Evolutionary conservation across 2,329 filamentous ascomycete species (phyloP).

Genomic region (Akanthomyces uredinophilus): DNA sequence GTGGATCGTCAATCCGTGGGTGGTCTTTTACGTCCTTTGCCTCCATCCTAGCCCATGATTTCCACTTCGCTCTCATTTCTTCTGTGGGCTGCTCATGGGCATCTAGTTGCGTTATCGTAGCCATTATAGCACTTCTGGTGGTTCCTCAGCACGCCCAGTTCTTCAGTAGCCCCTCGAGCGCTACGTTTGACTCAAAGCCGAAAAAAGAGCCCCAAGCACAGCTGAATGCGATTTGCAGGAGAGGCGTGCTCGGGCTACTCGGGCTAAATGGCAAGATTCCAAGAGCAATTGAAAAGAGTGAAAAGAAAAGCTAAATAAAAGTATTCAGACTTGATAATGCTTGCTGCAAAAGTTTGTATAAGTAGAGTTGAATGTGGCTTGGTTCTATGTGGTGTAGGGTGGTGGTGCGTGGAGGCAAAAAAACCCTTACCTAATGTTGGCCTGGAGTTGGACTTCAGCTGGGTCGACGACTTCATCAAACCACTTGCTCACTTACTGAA

Average conservation of each 20-base stretch:
- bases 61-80: conserved; percentile 66
- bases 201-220: no score
- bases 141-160: no score
- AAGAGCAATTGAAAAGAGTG: no score
- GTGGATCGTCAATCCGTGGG: conserved; percentile 53
- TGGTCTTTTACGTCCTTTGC: conserved; percentile 46
- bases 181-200: no score
- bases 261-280: no score
- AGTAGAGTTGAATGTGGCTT: background rate
- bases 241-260: no score
- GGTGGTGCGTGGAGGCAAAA: background rate
- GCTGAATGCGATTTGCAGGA: no score
- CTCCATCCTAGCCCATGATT: conserved; percentile 62
- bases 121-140: background rate
- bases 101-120: conserved; percentile 50
- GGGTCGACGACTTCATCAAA: background rate
- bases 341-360: background rate
- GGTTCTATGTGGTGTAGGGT: background rate
- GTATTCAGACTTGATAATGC: background rate
- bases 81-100: conserved; percentile 74
- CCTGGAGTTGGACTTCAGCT: background rate
- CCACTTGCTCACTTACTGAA: background rate
- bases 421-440: conserved; percentile 4
- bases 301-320: background rate
- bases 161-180: no score